Evolutionary conservation across 768 basidiomycete species (phyloP).

Genomic region (Mrakia gelida): DNA sequence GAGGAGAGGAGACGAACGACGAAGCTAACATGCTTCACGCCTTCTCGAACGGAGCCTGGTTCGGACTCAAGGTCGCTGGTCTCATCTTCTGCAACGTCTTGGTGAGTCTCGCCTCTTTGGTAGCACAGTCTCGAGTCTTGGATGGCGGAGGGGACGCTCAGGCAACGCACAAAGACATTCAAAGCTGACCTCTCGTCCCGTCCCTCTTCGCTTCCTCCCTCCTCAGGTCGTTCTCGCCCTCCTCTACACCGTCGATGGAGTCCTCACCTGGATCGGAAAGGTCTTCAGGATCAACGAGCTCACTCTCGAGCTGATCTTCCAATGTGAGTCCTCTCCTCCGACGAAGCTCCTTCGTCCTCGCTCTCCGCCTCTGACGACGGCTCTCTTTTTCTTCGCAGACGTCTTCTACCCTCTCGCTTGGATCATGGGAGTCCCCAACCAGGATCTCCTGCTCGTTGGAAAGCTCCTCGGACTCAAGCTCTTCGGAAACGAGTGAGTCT

Average conservation of each 20-base stretch:
- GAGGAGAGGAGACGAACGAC: conserved; percentile 60
- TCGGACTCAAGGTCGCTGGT: conserved; percentile 82
- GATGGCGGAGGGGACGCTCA: too few species aligned
- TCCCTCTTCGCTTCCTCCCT: background rate
- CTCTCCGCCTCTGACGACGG: too few species aligned
- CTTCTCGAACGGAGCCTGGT: conserved; percentile 76
- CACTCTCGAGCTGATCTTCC: conserved; percentile 76
- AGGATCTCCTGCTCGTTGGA: conserved; percentile 61
- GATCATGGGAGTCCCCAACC: conserved; percentile 51
- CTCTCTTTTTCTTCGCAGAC: conserved; percentile 44
- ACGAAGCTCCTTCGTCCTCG: background rate
- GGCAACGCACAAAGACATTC: too few species aligned
- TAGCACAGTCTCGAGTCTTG: too few species aligned
- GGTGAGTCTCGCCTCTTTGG: background rate
- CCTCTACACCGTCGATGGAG: conserved; percentile 71
- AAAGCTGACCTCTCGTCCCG: background rate
- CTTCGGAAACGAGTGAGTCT: conserved; percentile 48
- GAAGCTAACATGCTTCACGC: conserved; percentile 82
- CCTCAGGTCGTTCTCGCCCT: conserved; percentile 65
- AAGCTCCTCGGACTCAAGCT: conserved; percentile 80
- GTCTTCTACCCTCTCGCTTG: conserved; percentile 83
- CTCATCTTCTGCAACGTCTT: conserved; percentile 64
- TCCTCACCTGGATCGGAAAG: conserved; percentile 60
- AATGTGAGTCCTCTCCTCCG: conserved; percentile 47
- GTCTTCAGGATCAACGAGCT: conserved; percentile 70